phyloP scores from a whole-genome alignment of 2,329 filamentous ascomycete species.

The Epichloe scottii region DNA sequence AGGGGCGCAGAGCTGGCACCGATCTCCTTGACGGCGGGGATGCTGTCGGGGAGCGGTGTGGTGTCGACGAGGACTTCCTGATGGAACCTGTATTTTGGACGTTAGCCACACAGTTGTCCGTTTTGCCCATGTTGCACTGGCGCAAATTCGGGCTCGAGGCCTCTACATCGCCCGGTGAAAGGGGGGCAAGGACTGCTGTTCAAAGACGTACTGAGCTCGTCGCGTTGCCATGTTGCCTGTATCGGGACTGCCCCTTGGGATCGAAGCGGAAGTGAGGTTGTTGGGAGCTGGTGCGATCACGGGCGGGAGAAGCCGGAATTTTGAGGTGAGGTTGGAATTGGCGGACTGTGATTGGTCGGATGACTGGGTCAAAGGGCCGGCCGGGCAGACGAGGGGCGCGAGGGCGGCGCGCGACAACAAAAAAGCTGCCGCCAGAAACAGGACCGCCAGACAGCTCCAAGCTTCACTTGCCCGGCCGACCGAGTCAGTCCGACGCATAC shows the following conservation, averaged over 20 bases:
- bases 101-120: conserved; percentile 10
- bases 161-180: background rate
- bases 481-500: background rate
- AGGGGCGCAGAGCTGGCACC: conserved; percentile 87
- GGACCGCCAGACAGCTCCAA: background rate
- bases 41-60: conserved; percentile 81
- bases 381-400: conserved; percentile 6
- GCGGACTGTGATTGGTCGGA: conserved; percentile 22
- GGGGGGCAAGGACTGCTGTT: too few species aligned
- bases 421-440: background rate
- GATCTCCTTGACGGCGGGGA: conserved; percentile 88
- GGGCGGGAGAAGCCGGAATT: conserved; percentile 5
- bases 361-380: conserved; percentile 18
- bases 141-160: background rate
- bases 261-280: conserved; percentile 17
- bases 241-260: conserved; percentile 15
- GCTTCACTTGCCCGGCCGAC: background rate
- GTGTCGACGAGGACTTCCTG: conserved; percentile 89
- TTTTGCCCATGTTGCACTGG: background rate
- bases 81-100: conserved; percentile 61
- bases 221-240: conserved; percentile 28
- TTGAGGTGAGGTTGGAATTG: conserved; percentile 30
- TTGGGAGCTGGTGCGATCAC: conserved; percentile 9
- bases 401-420: conserved; percentile 5
- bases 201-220: conserved; percentile 27